phyloP scores from a whole-genome alignment of 2,329 filamentous ascomycete genomes.

The Endothia cerciana region DNA sequence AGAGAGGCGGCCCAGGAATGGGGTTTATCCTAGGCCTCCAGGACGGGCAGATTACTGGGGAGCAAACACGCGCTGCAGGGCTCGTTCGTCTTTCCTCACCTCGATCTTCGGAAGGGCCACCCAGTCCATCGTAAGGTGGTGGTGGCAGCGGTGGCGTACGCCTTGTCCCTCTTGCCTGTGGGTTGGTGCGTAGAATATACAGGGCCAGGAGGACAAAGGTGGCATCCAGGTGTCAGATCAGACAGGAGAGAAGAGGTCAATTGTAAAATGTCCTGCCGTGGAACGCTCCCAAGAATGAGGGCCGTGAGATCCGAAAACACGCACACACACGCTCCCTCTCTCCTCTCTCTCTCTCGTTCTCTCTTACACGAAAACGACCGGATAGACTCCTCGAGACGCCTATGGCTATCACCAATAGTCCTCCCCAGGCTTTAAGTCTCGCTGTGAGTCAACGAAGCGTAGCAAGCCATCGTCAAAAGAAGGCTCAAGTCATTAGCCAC shows the following conservation, averaged over 20 bases:
- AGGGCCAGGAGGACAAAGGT: too few species aligned
- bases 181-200: too few species aligned
- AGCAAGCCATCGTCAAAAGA: background rate
- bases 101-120: constrained; percentile 59
- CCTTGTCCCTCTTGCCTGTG: too few species aligned
- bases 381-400: background rate
- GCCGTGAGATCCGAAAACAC: too few species aligned
- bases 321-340: background rate
- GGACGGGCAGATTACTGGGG: background rate
- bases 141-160: background rate
- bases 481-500: background rate
- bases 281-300: too few species aligned
- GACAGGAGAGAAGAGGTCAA: too few species aligned
- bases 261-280: too few species aligned
- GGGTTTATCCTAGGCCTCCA: background rate
- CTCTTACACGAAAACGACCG: background rate
- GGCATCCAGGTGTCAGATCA: too few species aligned
- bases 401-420: background rate
- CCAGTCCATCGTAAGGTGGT: constrained; percentile 44
- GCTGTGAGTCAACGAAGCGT: background rate
- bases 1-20: too few species aligned
- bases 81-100: constrained; percentile 40
- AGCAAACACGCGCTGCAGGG: background rate
- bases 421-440: background rate
- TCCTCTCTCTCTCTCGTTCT: background rate